A percentile compares a stretch with the other conserved stretches of the same genome.
Evolutionary conservation across 176 grass and related monocot genomes (phyloP).

Genomic region (Eragrostis nindensis): DNA sequence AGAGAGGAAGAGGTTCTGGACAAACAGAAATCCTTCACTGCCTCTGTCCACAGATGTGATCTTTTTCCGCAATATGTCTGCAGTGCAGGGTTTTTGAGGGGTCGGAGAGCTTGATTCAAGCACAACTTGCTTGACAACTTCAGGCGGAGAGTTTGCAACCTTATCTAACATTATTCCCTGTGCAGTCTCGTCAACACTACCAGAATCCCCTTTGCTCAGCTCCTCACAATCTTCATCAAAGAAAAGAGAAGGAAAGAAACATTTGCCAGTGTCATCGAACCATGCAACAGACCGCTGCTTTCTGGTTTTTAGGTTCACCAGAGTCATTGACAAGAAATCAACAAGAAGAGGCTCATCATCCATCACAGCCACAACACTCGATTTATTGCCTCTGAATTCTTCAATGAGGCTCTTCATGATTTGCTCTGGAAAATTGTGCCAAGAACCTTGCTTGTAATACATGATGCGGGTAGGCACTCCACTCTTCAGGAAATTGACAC

Average conservation of each 20-base stretch:
- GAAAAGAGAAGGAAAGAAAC: constrained; percentile 69
- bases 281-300: constrained; percentile 77
- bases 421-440: constrained; percentile 65
- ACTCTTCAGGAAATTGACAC: constrained; percentile 73
- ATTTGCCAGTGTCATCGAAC: constrained; percentile 68
- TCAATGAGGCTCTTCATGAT: constrained; percentile 62
- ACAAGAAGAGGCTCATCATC: constrained; percentile 61
- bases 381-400: constrained; percentile 59
- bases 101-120: constrained; percentile 51
- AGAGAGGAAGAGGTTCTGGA: constrained; percentile 65
- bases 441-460: constrained; percentile 67
- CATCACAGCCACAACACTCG: constrained; percentile 55
- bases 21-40: constrained; percentile 56
- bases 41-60: constrained; percentile 65
- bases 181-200: constrained; percentile 12
- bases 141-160: constrained; percentile 46
- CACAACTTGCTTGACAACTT: constrained; percentile 69
- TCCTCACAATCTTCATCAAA: constrained; percentile 61
- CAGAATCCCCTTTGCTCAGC: constrained; percentile 20
- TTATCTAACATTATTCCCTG: constrained; percentile 48
- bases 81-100: constrained; percentile 39
- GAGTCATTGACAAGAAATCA: constrained; percentile 79
- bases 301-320: constrained; percentile 63
- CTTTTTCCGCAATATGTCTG: constrained; percentile 67
- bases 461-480: constrained; percentile 57